Evolutionary conservation across 352 stramenopile species (phyloP).

Genomic region (Ophiocytium majus): DNA sequence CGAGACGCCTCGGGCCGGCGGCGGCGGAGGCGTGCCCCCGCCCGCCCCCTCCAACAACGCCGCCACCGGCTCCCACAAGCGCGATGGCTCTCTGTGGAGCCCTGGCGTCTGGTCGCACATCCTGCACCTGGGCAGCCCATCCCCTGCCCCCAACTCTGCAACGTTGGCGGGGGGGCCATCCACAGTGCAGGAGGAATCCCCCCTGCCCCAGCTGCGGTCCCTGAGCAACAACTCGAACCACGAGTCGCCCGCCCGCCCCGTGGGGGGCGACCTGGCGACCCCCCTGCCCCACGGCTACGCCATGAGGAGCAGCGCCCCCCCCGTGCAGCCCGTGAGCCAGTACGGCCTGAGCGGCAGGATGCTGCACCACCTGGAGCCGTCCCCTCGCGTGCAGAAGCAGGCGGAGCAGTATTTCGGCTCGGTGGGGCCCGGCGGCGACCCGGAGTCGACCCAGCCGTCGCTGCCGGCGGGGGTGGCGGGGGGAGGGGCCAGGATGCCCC

Average conservation of each 20-base stretch:
- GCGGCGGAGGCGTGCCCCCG: too few relatives aligned
- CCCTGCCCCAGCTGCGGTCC: too few relatives aligned
- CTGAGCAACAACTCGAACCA: too few relatives aligned
- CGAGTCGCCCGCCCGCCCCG: too few relatives aligned
- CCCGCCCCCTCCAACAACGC: too few relatives aligned
- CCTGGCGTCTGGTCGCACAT: background rate
- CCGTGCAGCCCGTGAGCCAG: background rate
- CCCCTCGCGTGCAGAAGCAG: background rate
- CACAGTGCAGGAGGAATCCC: too few relatives aligned
- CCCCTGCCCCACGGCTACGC: too few relatives aligned
- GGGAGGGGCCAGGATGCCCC: too few relatives aligned
- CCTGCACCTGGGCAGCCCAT: background rate
- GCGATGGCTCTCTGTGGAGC: background rate
- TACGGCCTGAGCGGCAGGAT: background rate
- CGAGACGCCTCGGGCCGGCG: background rate
- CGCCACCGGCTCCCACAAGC: background rate
- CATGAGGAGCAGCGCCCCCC: too few relatives aligned
- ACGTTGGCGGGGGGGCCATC: too few relatives aligned
- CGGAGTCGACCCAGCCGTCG: slow-evolving; percentile 1
- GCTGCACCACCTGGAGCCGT: slow-evolving; percentile 21
- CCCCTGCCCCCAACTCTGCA: background rate
- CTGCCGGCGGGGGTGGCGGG: too few relatives aligned
- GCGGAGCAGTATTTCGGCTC: background rate
- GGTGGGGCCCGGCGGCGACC: background rate
- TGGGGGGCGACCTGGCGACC: too few relatives aligned